A percentile compares a stretch with the other conserved stretches of the same genome.
Evolutionary conservation across 2,329 filamentous ascomycete genomes (phyloP).

Genomic region (Monosporascus sp.): DNA sequence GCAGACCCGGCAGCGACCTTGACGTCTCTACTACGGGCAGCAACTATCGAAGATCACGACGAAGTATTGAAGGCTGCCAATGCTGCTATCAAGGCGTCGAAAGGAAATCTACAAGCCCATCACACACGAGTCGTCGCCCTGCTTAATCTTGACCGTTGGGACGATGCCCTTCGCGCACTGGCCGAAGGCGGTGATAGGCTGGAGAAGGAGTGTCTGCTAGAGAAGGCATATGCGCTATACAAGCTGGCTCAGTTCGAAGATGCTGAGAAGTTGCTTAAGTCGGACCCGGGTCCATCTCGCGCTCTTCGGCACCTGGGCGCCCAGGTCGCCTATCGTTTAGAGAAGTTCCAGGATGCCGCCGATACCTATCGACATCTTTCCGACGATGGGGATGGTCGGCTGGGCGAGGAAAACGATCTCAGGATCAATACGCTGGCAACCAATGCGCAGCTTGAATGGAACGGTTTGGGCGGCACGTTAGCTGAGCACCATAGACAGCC

Average conservation of each 20-base stretch:
- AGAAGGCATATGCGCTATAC: conserved; percentile 79
- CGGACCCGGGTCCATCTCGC: conserved; percentile 23
- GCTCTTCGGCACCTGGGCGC: conserved; percentile 51
- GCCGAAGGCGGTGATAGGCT: conserved; percentile 58
- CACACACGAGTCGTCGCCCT: conserved; percentile 70
- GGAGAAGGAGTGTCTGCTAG: conserved; percentile 57
- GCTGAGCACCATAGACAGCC: conserved; percentile 50
- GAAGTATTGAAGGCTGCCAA: conserved; percentile 64
- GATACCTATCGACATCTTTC: conserved; percentile 58
- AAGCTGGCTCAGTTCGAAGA: conserved; percentile 67
- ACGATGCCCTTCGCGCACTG: conserved; percentile 68
- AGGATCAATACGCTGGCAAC: conserved; percentile 71
- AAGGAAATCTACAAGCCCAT: conserved; percentile 51
- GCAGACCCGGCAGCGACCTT: conserved; percentile 46
- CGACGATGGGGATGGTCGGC: conserved; percentile 34
- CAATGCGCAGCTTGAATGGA: conserved; percentile 69
- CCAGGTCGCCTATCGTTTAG: conserved; percentile 69
- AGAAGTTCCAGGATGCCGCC: conserved; percentile 65
- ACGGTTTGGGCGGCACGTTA: conserved; percentile 48
- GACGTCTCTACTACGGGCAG: conserved; percentile 48
- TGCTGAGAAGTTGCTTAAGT: conserved; percentile 45
- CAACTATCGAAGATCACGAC: conserved; percentile 65
- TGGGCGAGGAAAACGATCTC: conserved; percentile 68
- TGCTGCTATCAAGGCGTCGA: conserved; percentile 57
- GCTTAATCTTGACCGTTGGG: conserved; percentile 76